phyloP scores from a whole-genome alignment of 1,284 basidiomycete genomes.

The Inonotus hispidus region DNA sequence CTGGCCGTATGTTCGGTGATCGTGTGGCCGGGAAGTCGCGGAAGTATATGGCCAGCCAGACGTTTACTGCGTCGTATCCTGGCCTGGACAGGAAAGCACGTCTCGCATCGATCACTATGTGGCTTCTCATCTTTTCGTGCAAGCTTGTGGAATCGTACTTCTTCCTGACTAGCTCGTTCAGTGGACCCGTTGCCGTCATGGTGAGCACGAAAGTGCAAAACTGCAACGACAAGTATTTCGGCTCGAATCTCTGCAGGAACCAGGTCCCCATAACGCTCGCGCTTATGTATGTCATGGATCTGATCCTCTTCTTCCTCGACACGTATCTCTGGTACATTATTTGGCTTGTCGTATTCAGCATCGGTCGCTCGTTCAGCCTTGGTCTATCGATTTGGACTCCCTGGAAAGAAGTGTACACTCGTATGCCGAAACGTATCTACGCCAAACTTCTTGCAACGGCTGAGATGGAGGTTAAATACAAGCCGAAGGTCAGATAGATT shows the following conservation, averaged over 20 bases:
- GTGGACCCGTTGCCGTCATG: constrained; percentile 89
- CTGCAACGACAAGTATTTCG: constrained; percentile 81
- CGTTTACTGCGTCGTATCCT: constrained; percentile 94
- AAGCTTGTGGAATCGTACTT: constrained; percentile 95
- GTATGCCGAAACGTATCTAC: constrained; percentile 93
- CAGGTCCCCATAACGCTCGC: constrained; percentile 88
- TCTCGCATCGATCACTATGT: constrained; percentile 76
- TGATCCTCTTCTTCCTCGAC: constrained; percentile 94
- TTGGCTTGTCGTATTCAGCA: constrained; percentile 93
- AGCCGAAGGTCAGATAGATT: constrained; percentile 69
- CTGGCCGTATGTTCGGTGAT: constrained; percentile 93
- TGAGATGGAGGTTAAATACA: constrained; percentile 97
- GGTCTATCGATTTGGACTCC: constrained; percentile 97
- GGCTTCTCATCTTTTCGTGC: constrained; percentile 87
- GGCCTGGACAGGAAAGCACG: constrained; percentile 62
- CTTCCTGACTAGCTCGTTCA: constrained; percentile 91
- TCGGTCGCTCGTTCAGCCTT: constrained; percentile 82
- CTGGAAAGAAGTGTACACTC: constrained; percentile 93
- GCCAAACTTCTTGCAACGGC: constrained; percentile 89
- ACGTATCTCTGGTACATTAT: constrained; percentile 97
- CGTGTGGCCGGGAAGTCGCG: constrained; percentile 89
- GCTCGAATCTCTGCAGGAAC: constrained; percentile 73
- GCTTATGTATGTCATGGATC: constrained; percentile 97
- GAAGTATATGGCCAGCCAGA: constrained; percentile 95
- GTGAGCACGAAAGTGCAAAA: constrained; percentile 83